Evolutionary conservation across 2,329 filamentous ascomycete genomes (phyloP).

Genomic region (Trichoderma koningiopsis): DNA sequence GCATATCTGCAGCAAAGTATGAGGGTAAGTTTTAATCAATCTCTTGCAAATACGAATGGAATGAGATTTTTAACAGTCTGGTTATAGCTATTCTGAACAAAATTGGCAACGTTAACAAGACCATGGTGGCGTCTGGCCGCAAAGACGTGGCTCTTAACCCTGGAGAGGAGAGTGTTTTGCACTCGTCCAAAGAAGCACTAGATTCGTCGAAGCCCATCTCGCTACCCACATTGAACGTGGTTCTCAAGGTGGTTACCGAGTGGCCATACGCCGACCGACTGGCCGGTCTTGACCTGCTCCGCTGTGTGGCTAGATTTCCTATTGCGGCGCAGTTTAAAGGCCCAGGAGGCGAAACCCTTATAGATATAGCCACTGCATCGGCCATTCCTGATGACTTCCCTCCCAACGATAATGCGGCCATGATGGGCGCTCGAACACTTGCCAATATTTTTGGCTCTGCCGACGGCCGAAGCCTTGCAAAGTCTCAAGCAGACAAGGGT

Average conservation of each 20-base stretch:
- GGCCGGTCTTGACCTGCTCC: slow-evolving; percentile 82
- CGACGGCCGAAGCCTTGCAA: slow-evolving; percentile 67
- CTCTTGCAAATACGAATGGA: not conserved
- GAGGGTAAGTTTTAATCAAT: slow-evolving; percentile 46
- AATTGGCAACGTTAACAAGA: slow-evolving; percentile 72
- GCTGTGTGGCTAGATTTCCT: slow-evolving; percentile 74
- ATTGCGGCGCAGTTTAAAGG: slow-evolving; percentile 63
- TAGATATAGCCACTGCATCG: slow-evolving; percentile 54
- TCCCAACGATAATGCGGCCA: slow-evolving; percentile 75
- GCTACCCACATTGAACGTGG: slow-evolving; percentile 59
- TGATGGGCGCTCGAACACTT: slow-evolving; percentile 81
- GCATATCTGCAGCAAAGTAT: slow-evolving; percentile 73
- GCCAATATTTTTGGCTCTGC: slow-evolving; percentile 81
- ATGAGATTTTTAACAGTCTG: slow-evolving; percentile 32
- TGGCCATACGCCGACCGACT: slow-evolving; percentile 84
- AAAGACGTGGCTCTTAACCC: slow-evolving; percentile 77
- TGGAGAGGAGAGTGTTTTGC: slow-evolving; percentile 65
- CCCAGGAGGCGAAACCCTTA: slow-evolving; percentile 56
- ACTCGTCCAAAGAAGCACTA: slow-evolving; percentile 63
- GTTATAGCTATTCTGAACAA: slow-evolving; percentile 71
- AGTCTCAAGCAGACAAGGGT: slow-evolving; percentile 60
- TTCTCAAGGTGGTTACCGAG: slow-evolving; percentile 70
- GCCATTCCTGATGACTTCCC: slow-evolving; percentile 53
- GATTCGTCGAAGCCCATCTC: slow-evolving; percentile 57
- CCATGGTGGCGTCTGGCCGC: slow-evolving; percentile 68